These are phyloP conservation scores for Cenchrus purpureus DNA, from an alignment of 176 grass and related monocot species.

Conservation along the genomic window DNA sequence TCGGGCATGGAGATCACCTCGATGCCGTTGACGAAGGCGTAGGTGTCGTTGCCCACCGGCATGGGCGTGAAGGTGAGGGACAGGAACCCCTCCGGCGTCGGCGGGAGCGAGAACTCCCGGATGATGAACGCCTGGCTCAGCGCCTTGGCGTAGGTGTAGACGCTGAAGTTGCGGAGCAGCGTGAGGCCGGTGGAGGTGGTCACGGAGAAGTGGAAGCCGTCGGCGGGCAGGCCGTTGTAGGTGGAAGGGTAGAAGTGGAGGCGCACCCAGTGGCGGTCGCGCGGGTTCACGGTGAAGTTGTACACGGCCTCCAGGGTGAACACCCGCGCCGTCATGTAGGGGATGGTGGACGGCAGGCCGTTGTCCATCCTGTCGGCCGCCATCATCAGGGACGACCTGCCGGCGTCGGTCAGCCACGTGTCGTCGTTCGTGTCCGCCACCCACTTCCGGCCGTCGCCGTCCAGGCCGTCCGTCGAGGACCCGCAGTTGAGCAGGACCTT, in stretches of 20 bases:
- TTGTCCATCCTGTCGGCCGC: conserved; percentile 63
- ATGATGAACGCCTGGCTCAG: conserved; percentile 68
- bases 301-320: conserved; percentile 64
- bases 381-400: conserved; percentile 51
- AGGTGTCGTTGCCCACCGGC: conserved; percentile 57
- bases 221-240: conserved; percentile 59
- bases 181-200: conserved; percentile 53
- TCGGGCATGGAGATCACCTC: conserved; percentile 82
- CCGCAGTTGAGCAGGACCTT: conserved; percentile 66
- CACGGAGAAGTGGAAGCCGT: conserved; percentile 69
- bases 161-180: conserved; percentile 84
- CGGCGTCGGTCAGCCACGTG: conserved; percentile 53
- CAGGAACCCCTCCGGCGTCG: conserved; percentile 48
- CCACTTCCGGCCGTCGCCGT: conserved; percentile 73
- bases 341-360: conserved; percentile 63
- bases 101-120: conserved; percentile 71
- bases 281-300: conserved; percentile 63
- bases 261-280: conserved; percentile 72
- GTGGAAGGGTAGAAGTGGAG: conserved; percentile 86
- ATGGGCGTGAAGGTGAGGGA: conserved; percentile 62
- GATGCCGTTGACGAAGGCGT: conserved; percentile 83
- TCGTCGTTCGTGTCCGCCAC: conserved; percentile 53
- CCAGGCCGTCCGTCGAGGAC: conserved; percentile 50
- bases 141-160: conserved; percentile 61
- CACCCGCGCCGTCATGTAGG: conserved; percentile 77